Base-by-base conservation (phyloP, 2,329 filamentous ascomycete genomes). In the Capronia coronata region DNA sequence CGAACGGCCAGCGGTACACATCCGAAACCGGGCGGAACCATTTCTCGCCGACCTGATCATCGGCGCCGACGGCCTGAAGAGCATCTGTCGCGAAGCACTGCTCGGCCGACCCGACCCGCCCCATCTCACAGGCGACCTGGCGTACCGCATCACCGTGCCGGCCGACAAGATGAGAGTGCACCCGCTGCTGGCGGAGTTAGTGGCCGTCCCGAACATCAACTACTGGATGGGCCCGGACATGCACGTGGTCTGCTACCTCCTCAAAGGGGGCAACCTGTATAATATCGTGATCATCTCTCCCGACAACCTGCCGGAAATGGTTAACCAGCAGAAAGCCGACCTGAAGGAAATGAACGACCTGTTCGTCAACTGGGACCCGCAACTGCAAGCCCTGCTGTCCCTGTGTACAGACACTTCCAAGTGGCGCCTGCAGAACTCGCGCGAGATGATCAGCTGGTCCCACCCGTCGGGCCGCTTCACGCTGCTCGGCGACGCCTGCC, bases 201-300 rank as follows among this genome's bases (percentile, higher is more conserved):
- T 75, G 0, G 61, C 67, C 2, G 64, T 71, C 13, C 74, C 75
- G 1, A 69, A 71, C 25, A 72, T 79, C 5, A 71, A 77, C 54
- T 74, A 77, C 56, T 78, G 77, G 75, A 62, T 78, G 19, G 76
- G 76, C 0, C 76, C 75, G 0, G 63, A 69, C 37, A 65, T 66
- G 11, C 77, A 80, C 57, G 74, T 72, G 3, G 72, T 75, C 23
- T 68, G 69, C 41, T 76, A 77, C 50, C 64, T 72, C 4, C 61
- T 76, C 4, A 65, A 69, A 43, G 68, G 65, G 8, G 71, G 70
- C 16, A 60, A 65, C 21, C 62, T 71, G 32, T 73, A 72, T 58
- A 75, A 75, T 55, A 65, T 76, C 42, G 73, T 75, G 1, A 63
- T 75, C 10, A 54, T 73, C 4, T 68, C 68, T n/a, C 73, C 72